Base-by-base conservation (phyloP, 1,284 basidiomycete species). In the Moesziomyces sp. region DNA sequence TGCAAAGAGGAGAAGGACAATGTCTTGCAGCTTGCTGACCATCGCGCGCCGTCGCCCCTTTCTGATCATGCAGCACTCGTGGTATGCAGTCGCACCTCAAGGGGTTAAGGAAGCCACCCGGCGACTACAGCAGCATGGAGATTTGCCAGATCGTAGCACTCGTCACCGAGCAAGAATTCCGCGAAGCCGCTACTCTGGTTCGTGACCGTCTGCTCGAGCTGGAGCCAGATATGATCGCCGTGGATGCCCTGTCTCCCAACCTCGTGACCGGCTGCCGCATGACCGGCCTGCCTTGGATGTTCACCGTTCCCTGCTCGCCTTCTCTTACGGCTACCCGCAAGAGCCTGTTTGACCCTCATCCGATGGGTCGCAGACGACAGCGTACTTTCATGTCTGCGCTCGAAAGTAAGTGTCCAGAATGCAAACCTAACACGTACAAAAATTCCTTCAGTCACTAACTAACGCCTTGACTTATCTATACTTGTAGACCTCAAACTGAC, bases 211-310 rank as follows among this genome's bases (percentile, higher is more conserved):
- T 76, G 35, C 60, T 65, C 30, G 40, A 64, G 34, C 34, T 73
- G 18, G 67, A 76, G 4, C 69, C 76, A n/a, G 73, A 78, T 43
- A 64, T 78, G 69, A 55, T 76, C 21, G 71, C 68, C 23, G 76
- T 76, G 21, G 77, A 79, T 26, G 70, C 64, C n/a, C 70, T 79
- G 11, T 78, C 76, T 7, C 73, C 77, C 6, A 66, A 64, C 23
- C 62, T 77, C 18, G 65, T 79, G 26, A 72, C 70, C 30, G 77
- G 73, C n/a, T 64, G 59, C 24, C 75, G 77, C n/a, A 62, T 79
- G 51, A 76, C 69, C 5, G 68, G 71, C 10, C 56, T 76, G 8
- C 62, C 65, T 2, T 79, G 57, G 49, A 73, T 75, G 34, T 76
- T 72, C 14, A 75, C 76, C 7, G 73, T 71, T 8, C 74, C 76